Conservation (phyloP, 352 stramenopile species). For the Phytophthora sansomeana region DNA sequence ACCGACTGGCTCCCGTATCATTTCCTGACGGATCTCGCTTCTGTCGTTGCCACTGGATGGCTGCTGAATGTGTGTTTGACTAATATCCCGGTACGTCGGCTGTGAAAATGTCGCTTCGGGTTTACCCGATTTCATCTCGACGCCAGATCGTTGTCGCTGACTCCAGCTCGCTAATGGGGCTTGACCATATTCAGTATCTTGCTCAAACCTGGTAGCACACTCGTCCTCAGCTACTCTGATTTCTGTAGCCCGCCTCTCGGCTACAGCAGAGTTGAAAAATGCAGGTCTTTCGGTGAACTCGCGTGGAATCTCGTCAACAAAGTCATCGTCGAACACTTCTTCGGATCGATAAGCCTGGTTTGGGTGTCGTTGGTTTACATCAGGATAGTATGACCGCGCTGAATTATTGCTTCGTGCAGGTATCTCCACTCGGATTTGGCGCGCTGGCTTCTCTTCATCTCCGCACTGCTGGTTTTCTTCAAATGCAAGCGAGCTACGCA, state of each 20-base stretch:
- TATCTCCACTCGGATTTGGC: slow-evolving; percentile 36
- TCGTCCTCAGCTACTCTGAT: slow-evolving; percentile 10
- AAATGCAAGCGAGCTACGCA: slow-evolving; percentile 30
- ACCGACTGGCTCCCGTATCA: neutral
- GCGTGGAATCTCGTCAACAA: slow-evolving; percentile 6
- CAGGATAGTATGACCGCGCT: slow-evolving; percentile 3
- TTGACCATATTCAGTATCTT: neutral
- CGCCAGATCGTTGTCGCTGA: neutral
- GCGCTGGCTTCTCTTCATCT: slow-evolving; percentile 24
- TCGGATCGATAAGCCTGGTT: slow-evolving; percentile 16
- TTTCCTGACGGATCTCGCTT: neutral
- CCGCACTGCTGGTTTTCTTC: slow-evolving; percentile 29
- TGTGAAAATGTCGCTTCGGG: neutral
- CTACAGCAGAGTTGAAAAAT: neutral
- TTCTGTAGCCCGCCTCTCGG: neutral
- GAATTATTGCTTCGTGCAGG: slow-evolving; percentile 24
- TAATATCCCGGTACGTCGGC: neutral
- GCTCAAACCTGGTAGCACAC: slow-evolving; percentile 1
- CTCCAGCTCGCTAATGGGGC: neutral
- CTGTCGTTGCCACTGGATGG: neutral
- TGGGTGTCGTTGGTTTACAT: slow-evolving; percentile 1
- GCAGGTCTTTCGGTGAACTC: neutral
- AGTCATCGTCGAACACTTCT: slow-evolving; percentile 15
- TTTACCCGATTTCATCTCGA: neutral
- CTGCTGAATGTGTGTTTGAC: neutral